Base-by-base conservation (phyloP, 2,329 filamentous ascomycete genomes). In the Teratosphaeria epicoccoides region DNA sequence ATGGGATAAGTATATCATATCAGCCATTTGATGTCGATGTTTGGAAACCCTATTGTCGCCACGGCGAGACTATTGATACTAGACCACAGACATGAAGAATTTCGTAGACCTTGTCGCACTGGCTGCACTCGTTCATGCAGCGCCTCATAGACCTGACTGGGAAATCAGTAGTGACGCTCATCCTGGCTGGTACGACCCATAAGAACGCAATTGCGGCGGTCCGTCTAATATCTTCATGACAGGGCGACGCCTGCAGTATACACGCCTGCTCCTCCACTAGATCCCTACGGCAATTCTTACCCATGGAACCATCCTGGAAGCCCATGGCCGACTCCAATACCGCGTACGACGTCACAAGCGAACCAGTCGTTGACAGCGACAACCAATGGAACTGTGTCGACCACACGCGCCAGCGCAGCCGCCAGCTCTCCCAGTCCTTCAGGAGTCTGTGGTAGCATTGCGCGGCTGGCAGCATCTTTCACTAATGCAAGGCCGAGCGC, bases 401-500 rank as follows among this genome's bases (percentile, higher is more conserved):
- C 45, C 7, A 14, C 49, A 23, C 46, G 29, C 6, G 33, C 24
- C 10, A 46, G 49, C 12, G 25, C 24, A 12, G 12, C 37, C 14
- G 40, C 47, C 29, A 44, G 46, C 24, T 43, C 37, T 10, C 25
- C 24, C 43, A 29, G 22, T 20, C 40, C 49, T 24, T 10, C 43
- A 4, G 47, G 17, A 45, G 47, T 63, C 24, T 67, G 64, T 49
- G 61, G 55, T 20, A 63, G 55, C 23, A 58, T 67, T 7, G 56
- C 59, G 2, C 37, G 56, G 33, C 57, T 65, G 3, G 57, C 51
- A 17, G 57, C 55, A 7, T 60, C 61, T n/a, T 55, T 56, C 40
- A 58, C 57, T n/a, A 53, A 50, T 46, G 55, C 56, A 6, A 58
- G 48, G 29, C 58, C 63, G 12, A 56, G 24, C 6, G 61, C 62